A percentile compares a stretch with the other conserved stretches of the same genome.
Conservation (phyloP, 2,329 filamentous ascomycete species). For the Elsinoe batatas region DNA sequence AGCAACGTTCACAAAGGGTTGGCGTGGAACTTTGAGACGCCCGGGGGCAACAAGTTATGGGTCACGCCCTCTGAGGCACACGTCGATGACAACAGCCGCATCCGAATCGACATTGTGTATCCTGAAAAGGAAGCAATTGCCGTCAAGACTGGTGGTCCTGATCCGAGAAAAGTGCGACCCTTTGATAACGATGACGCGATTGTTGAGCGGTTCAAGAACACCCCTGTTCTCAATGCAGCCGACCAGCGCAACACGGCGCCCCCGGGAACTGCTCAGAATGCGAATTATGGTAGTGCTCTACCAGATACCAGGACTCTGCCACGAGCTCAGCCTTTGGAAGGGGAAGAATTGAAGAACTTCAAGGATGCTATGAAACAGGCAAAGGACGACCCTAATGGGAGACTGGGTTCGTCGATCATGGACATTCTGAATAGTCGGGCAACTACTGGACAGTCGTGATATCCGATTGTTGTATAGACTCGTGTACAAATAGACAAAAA, state of each 20-base stretch:
- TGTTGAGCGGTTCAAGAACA: neutral
- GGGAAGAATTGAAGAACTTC: conserved; percentile 12
- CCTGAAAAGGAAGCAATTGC: conserved; percentile 26
- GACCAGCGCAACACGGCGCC: conserved; percentile 19
- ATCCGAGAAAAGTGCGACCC: conserved; percentile 3
- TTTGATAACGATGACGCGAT: neutral
- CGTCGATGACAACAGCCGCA: conserved; percentile 36
- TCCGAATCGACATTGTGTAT: conserved; percentile 29
- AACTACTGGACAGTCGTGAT: neutral
- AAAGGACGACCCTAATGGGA: neutral
- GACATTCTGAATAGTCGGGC: neutral
- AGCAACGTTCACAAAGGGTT: conserved; percentile 31
- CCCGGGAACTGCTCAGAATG: conserved; percentile 15
- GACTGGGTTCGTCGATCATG: neutral
- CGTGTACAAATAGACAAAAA: conserved; percentile 12
- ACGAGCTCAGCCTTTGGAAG: conserved; percentile 21
- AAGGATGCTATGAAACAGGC: conserved; percentile 7
- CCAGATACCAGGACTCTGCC: conserved; percentile 19
- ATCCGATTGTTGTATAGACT: neutral
- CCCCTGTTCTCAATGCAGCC: conserved; percentile 14
- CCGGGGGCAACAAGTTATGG: conserved; percentile 45
- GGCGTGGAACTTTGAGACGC: conserved; percentile 34
- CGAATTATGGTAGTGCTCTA: conserved; percentile 22
- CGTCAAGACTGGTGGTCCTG: conserved; percentile 20
- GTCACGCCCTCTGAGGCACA: conserved; percentile 39